phyloP scores from a whole-genome alignment of 257 asterid species.

The Datura wrightii region DNA sequence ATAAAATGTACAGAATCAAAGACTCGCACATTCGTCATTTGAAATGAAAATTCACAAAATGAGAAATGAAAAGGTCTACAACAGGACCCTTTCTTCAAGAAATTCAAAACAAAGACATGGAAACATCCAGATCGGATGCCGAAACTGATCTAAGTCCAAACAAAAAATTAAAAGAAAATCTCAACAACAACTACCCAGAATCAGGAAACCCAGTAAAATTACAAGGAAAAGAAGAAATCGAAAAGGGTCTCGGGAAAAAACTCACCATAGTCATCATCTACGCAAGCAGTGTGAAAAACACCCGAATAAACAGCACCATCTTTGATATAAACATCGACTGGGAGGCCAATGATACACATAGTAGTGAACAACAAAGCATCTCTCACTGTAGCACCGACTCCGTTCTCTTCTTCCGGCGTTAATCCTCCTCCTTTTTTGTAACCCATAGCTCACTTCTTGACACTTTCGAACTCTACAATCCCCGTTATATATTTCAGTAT shows the following conservation, averaged over 20 bases:
- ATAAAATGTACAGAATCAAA: slow-evolving; percentile 11
- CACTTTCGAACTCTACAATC: neutral
- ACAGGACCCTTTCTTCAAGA: neutral
- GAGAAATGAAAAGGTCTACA: neutral
- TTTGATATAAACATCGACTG: slow-evolving; percentile 79
- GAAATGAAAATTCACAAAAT: neutral
- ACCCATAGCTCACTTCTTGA: slow-evolving; percentile 59
- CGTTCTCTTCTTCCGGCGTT: slow-evolving; percentile 44
- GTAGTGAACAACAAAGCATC: slow-evolving; percentile 73
- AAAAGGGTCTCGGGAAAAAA: slow-evolving; percentile 13
- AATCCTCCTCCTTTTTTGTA: slow-evolving; percentile 51
- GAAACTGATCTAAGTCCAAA: neutral
- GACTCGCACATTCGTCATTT: neutral
- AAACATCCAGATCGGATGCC: slow-evolving; percentile 19
- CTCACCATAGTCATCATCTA: slow-evolving; percentile 71
- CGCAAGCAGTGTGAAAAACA: slow-evolving; percentile 75
- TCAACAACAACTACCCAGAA: slow-evolving; percentile 5
- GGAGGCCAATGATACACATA: slow-evolving; percentile 74
- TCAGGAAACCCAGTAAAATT: slow-evolving; percentile 28
- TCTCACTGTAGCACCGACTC: slow-evolving; percentile 45
- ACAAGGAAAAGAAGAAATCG: slow-evolving; percentile 19
- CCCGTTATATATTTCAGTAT: neutral
- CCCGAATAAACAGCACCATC: slow-evolving; percentile 93
- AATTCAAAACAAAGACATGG: neutral
- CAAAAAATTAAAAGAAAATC: neutral